phyloP scores from a whole-genome alignment of 1,139 yeast genomes.

The Suhomyces maxii region DNA sequence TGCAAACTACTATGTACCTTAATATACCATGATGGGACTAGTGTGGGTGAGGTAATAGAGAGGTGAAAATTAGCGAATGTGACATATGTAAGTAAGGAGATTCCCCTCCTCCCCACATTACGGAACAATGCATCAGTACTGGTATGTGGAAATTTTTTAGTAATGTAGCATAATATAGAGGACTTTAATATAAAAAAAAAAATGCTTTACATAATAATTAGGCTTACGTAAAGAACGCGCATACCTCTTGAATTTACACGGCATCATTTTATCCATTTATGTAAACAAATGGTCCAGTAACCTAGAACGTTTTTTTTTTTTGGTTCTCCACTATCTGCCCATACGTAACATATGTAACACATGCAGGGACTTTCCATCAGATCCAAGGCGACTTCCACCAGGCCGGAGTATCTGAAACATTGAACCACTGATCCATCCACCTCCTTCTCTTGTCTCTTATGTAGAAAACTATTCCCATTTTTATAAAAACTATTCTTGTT shows the following conservation, averaged over 20 bases:
- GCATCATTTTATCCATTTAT: neutral
- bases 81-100: neutral
- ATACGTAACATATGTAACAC: neutral
- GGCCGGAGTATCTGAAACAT: neutral
- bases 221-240: neutral
- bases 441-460: too few relatives aligned
- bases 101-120: slow-evolving; percentile 1
- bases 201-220: neutral
- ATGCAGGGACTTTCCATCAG: neutral
- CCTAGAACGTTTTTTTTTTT: too few relatives aligned
- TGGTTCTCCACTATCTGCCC: neutral
- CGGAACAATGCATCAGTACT: neutral
- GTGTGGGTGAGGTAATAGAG: too few relatives aligned
- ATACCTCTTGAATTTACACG: neutral
- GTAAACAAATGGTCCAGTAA: neutral
- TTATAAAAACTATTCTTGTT: neutral
- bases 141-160: neutral
- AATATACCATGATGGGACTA: too few relatives aligned
- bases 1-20: too few relatives aligned
- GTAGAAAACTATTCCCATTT: neutral
- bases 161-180: too few relatives aligned
- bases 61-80: too few relatives aligned
- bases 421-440: neutral
- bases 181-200: too few relatives aligned
- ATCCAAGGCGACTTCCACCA: neutral